Evolutionary conservation across 1,284 basidiomycete genomes (phyloP).

Genomic region (Trichosporon sp.): DNA sequence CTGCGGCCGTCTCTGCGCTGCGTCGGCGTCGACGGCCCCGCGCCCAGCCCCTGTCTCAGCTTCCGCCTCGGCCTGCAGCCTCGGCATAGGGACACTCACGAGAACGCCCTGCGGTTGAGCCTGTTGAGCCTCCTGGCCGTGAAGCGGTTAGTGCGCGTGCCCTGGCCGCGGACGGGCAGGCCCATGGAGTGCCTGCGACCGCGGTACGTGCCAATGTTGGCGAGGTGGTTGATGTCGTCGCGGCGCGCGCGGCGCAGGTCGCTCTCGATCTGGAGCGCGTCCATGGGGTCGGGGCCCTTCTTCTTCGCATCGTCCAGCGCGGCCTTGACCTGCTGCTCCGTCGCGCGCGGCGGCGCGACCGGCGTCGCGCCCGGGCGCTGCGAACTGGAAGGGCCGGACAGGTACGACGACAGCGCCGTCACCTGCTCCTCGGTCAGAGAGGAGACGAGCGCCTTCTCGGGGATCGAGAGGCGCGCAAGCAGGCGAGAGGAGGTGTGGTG

Average conservation of each 20-base stretch:
- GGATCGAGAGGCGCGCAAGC: slow-evolving; percentile 54
- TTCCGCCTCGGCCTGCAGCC: background rate
- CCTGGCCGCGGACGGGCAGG: slow-evolving; percentile 56
- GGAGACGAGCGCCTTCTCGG: slow-evolving; percentile 48
- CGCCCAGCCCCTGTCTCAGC: background rate
- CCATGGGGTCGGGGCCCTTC: slow-evolving; percentile 43
- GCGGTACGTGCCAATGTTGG: slow-evolving; percentile 53
- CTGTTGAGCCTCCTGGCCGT: slow-evolving; percentile 55
- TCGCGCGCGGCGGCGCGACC: slow-evolving; percentile 6
- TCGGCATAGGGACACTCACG: slow-evolving; percentile 4
- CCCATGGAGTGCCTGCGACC: slow-evolving; percentile 54
- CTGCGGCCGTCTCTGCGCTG: no score
- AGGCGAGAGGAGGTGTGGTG: slow-evolving; percentile 51
- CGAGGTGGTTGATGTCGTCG: slow-evolving; percentile 55
- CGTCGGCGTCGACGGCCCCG: no score
- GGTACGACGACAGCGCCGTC: slow-evolving; percentile 54
- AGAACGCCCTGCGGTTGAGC: slow-evolving; percentile 11
- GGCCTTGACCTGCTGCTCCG: background rate
- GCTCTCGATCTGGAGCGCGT: slow-evolving; percentile 54
- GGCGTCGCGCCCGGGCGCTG: slow-evolving; percentile 39
- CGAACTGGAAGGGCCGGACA: slow-evolving; percentile 53
- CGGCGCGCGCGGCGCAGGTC: slow-evolving; percentile 52
- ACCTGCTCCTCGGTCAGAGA: slow-evolving; percentile 54
- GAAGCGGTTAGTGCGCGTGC: slow-evolving; percentile 54
- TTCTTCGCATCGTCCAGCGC: background rate